Conservation (phyloP, 108 stramenopile genomes). For the Ochromonas danica region DNA sequence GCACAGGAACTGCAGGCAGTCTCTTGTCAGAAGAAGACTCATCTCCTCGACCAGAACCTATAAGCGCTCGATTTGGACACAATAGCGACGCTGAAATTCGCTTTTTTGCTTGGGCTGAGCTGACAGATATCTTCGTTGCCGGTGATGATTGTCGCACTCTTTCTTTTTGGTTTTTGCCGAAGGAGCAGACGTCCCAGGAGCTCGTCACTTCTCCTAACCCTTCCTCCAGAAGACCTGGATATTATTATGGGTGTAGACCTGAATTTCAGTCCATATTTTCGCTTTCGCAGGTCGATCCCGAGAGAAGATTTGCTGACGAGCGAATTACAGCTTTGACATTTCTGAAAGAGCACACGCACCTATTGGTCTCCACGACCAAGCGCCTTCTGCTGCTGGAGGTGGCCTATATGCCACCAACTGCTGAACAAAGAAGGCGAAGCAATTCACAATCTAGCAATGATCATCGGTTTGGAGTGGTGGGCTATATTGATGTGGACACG, state of each 20-base stretch:
- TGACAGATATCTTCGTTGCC: background rate
- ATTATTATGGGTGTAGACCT: background rate
- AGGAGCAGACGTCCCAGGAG: too few species aligned
- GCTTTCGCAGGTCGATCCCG: background rate
- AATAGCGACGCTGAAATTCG: background rate
- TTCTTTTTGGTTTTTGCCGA: background rate
- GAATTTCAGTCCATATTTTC: background rate
- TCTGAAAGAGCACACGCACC: background rate
- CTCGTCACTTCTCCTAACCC: too few species aligned
- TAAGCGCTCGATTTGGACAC: too few species aligned
- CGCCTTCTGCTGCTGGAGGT: background rate
- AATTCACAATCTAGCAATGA: too few species aligned
- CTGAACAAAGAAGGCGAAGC: too few species aligned
- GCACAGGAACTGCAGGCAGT: background rate
- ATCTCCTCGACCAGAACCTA: too few species aligned
- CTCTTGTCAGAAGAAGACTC: too few species aligned
- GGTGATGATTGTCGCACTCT: background rate
- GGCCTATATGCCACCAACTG: too few species aligned
- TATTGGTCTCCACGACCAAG: background rate
- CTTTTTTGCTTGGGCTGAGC: background rate
- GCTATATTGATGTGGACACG: too few species aligned
- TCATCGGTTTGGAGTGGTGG: too few species aligned
- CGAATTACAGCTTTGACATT: background rate
- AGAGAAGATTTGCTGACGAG: background rate
- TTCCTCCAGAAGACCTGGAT: background rate